Conservation (phyloP, 352 stramenopile species). For the Phytophthora fragariae region DNA sequence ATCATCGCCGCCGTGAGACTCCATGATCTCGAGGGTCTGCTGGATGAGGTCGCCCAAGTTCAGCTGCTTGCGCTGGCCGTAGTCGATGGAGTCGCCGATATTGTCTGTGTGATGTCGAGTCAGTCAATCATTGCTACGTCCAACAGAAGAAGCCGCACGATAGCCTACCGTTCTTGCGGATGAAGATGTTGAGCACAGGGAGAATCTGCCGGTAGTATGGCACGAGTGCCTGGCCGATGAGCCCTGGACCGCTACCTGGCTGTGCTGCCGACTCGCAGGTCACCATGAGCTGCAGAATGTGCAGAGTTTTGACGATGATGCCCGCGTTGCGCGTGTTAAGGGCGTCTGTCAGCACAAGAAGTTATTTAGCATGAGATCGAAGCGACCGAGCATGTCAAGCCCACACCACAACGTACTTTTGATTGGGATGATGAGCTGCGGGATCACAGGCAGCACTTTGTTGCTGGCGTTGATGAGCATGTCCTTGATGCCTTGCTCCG, state of each 20-base stretch:
- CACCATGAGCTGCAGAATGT: slow-evolving; percentile 96
- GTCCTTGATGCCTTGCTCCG: slow-evolving; percentile 97
- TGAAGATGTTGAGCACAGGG: slow-evolving; percentile 98
- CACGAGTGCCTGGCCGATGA: slow-evolving; percentile 97
- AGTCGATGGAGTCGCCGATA: slow-evolving; percentile 97
- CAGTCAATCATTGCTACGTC: neutral
- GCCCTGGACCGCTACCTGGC: slow-evolving; percentile 77
- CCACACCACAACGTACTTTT: slow-evolving; percentile 81
- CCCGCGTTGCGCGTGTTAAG: slow-evolving; percentile 94
- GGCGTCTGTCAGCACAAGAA: slow-evolving; percentile 49
- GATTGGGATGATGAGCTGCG: slow-evolving; percentile 98
- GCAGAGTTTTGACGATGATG: slow-evolving; percentile 98
- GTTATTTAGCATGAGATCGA: neutral
- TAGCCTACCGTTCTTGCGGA: slow-evolving; percentile 92
- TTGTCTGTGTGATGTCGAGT: slow-evolving; percentile 78
- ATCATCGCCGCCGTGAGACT: slow-evolving; percentile 96
- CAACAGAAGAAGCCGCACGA: neutral
- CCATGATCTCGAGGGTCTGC: slow-evolving; percentile 97
- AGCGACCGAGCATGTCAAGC: neutral
- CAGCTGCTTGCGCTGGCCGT: slow-evolving; percentile 94
- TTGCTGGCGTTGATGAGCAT: slow-evolving; percentile 96
- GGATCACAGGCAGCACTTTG: slow-evolving; percentile 97
- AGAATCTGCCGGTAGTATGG: slow-evolving; percentile 98
- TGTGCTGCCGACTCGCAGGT: slow-evolving; percentile 90
- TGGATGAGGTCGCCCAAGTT: slow-evolving; percentile 97